These are phyloP conservation scores for Dryadomyces sulphureus DNA, from an alignment of 2,329 filamentous ascomycete species.

Conservation along the genomic window DNA sequence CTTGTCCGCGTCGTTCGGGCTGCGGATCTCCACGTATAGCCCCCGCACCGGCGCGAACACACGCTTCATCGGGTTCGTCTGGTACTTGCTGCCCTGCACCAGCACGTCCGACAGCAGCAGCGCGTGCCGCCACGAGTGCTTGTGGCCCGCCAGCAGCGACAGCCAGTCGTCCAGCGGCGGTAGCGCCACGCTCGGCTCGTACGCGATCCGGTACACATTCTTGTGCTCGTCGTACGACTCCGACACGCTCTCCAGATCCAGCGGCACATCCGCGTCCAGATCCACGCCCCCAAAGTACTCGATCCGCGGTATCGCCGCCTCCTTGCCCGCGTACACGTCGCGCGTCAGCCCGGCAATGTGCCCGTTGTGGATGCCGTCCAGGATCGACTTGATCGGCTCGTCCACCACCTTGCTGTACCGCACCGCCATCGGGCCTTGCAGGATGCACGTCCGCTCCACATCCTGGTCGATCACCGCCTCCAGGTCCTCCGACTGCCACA, in stretches of 20 bases:
- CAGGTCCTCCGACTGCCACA: constrained; percentile 97
- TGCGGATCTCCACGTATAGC: constrained; percentile 72
- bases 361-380: constrained; percentile 76
- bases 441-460: constrained; percentile 86
- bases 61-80: constrained; percentile 87
- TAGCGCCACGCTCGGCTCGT: constrained; percentile 55
- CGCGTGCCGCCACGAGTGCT: constrained; percentile 86
- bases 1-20: constrained; percentile 69
- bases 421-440: constrained; percentile 86
- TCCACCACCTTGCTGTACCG: constrained; percentile 82
- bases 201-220: constrained; percentile 70
- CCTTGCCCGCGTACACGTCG: constrained; percentile 67
- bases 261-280: constrained; percentile 53
- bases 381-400: constrained; percentile 87
- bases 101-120: constrained; percentile 88
- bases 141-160: constrained; percentile 69
- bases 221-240: constrained; percentile 67
- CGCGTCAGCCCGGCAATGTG: constrained; percentile 69
- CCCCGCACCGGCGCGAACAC: constrained; percentile 79
- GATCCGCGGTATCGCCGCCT: constrained; percentile 61
- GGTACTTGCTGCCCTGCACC: constrained; percentile 90
- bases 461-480: constrained; percentile 93
- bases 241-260: constrained; percentile 67
- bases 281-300: constrained; percentile 95
- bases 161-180: constrained; percentile 77